Evolutionary conservation across 2,329 filamentous ascomycete species (phyloP).

Genomic region (Davidsoniella neocaledoniae): DNA sequence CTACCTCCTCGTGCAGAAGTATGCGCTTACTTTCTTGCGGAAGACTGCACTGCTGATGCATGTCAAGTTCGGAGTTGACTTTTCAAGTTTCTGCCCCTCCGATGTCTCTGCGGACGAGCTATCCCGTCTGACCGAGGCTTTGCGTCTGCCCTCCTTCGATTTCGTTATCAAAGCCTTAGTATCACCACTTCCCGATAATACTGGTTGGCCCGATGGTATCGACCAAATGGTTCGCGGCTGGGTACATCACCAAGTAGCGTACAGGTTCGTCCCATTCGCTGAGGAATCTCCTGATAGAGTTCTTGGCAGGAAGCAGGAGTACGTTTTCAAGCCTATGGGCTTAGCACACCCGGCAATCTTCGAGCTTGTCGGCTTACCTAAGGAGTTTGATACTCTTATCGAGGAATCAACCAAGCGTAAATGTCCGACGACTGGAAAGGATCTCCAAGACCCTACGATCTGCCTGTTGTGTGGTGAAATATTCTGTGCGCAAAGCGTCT

Average conservation of each 20-base stretch:
- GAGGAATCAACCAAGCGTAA: constrained; percentile 72
- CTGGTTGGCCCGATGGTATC: constrained; percentile 11
- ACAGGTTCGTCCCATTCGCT: neutral
- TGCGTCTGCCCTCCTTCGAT: constrained; percentile 63
- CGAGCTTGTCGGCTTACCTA: constrained; percentile 80
- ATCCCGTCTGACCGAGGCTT: constrained; percentile 57
- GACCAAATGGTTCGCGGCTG: constrained; percentile 44
- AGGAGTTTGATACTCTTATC: constrained; percentile 81
- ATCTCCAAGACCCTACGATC: constrained; percentile 75
- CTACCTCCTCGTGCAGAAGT: constrained; percentile 53
- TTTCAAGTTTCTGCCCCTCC: constrained; percentile 51
- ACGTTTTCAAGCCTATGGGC: constrained; percentile 23
- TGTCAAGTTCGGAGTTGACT: constrained; percentile 75
- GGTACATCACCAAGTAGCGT: constrained; percentile 45
- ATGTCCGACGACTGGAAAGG: constrained; percentile 82
- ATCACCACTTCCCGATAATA: constrained; percentile 21
- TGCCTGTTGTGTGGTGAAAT: constrained; percentile 95
- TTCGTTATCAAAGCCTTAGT: constrained; percentile 53
- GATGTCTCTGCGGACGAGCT: constrained; percentile 58
- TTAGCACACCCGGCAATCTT: constrained; percentile 78
- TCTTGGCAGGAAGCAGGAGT: constrained; percentile 3
- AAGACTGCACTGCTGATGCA: constrained; percentile 74
- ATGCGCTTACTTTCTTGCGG: constrained; percentile 77
- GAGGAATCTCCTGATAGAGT: neutral
- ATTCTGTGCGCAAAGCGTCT: constrained; percentile 86